Base-by-base conservation (phyloP, 106 monocot genomes). In the Alisma plantagoaquatica region DNA sequence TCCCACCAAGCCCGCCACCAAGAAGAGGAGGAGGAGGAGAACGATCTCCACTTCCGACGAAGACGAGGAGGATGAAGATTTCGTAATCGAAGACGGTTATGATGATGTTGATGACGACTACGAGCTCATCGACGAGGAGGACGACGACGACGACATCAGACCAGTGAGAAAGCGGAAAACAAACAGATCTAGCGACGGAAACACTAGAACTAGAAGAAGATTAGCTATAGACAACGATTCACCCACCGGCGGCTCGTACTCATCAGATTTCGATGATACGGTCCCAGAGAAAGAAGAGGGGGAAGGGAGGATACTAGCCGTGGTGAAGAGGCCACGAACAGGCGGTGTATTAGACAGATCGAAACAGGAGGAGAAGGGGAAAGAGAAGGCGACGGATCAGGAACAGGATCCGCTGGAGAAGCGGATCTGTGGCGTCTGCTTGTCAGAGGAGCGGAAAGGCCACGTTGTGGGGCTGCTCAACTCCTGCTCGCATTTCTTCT, bases 361-460 rank as follows among this genome's bases (percentile, higher is more conserved):
- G 23, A 43, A 4, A 42, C 57, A 35, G 44, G 59, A 57, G 54
- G 29, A 14, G 19, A 62, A 65, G 31, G 65, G 55, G 46, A 79
- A 76, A 60, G 76, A 64, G 9, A 77, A 73, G 54, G 75, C 73
- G 21, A 57, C n/a, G n/a, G n/a, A 25, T 3, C 33, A 24, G n/a
- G n/a, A n/a, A n/a, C n/a, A 43, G 23, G 41, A 41, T 10, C 22
- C 46, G 73, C n/a, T n/a, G n/a, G n/a, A n/a, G n/a, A n/a, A n/a
- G n/a, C n/a, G n/a, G 70, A 73, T 41, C 12, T 92, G 91, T 66
- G 85, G 91, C 35, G 79, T 92, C 57, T 86, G 81, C 75, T 57
- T 91, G 42, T 66, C 70, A n/a, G 81, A 60, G 33, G 60, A n/a
- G 31, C 26, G 41, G 67, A n/a, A 47, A 41, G 21, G 33, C 72